Evolutionary conservation across 169 alveolate genomes (phyloP).

Genomic region (Plasmodium vivax): DNA sequence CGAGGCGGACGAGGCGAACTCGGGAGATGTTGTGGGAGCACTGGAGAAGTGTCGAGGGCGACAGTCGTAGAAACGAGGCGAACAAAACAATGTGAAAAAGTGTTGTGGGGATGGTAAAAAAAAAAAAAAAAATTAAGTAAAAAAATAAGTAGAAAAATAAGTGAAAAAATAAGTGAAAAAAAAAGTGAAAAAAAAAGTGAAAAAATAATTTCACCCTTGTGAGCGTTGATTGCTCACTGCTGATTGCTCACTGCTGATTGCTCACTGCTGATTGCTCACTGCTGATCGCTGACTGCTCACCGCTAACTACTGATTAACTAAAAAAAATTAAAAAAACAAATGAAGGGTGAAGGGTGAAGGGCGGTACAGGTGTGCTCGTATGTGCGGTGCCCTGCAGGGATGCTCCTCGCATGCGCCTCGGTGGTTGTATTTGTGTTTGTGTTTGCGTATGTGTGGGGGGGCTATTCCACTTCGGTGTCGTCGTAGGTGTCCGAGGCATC

Average conservation of each 20-base stretch:
- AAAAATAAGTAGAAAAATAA: too few relatives aligned
- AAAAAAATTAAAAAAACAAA: background rate
- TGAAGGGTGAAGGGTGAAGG: background rate
- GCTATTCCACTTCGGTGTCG: slow-evolving; percentile 61
- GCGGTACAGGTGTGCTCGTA: background rate
- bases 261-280: too few relatives aligned
- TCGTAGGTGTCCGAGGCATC: slow-evolving; percentile 69
- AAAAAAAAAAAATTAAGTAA: background rate
- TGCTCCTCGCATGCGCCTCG: background rate
- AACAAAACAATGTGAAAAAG: too few relatives aligned
- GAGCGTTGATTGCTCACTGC: background rate
- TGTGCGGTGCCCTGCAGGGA: background rate
- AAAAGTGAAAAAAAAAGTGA: background rate
- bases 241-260: too few relatives aligned
- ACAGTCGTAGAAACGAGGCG: too few relatives aligned
- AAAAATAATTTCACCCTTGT: background rate
- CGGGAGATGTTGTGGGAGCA: too few relatives aligned
- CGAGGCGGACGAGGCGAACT: too few relatives aligned
- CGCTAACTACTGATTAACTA: background rate
- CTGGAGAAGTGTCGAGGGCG: too few relatives aligned
- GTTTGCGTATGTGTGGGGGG: background rate
- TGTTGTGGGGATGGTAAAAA: background rate
- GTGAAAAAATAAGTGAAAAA: background rate
- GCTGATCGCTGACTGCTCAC: too few relatives aligned
- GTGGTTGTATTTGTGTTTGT: background rate